Conservation (phyloP, 192 early-diverging fungal genomes). For the Mortierella hygrophila region DNA sequence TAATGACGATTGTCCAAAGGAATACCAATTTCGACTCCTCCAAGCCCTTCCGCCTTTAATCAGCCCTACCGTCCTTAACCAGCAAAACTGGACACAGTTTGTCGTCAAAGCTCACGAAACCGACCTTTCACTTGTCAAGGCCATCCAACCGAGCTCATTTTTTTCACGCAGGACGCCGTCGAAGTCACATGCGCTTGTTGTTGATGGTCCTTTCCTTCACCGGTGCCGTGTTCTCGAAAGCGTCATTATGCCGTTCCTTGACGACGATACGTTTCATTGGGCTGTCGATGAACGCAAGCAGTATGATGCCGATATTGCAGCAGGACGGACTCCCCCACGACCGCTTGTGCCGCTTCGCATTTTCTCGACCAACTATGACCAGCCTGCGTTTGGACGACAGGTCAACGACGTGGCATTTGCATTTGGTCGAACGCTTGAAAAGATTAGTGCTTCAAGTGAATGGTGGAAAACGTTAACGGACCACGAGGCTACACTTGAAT, state of each 20-base stretch:
- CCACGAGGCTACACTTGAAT: background rate
- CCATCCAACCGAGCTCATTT: background rate
- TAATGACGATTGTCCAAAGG: background rate
- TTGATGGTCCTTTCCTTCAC: background rate
- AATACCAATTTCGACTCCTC: background rate
- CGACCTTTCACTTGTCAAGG: background rate
- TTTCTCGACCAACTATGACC: background rate
- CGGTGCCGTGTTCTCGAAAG: constrained; percentile 7
- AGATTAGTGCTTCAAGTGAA: background rate
- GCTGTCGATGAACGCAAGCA: constrained; percentile 12
- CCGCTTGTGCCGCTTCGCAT: background rate
- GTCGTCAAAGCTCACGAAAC: no score
- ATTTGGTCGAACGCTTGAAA: background rate
- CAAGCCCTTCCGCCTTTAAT: background rate
- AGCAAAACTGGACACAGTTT: background rate
- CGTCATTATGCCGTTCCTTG: background rate
- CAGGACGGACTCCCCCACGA: background rate
- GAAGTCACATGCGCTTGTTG: background rate
- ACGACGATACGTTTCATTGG: constrained; percentile 8
- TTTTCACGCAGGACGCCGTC: no score
- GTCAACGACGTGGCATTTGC: background rate
- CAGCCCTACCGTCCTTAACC: background rate
- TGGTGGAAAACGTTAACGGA: background rate
- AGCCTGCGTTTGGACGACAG: background rate
- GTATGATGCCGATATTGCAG: background rate